phyloP scores from a whole-genome alignment of 495 filamentous ascomycete species.

The Amphirosellinia nigrospora region DNA sequence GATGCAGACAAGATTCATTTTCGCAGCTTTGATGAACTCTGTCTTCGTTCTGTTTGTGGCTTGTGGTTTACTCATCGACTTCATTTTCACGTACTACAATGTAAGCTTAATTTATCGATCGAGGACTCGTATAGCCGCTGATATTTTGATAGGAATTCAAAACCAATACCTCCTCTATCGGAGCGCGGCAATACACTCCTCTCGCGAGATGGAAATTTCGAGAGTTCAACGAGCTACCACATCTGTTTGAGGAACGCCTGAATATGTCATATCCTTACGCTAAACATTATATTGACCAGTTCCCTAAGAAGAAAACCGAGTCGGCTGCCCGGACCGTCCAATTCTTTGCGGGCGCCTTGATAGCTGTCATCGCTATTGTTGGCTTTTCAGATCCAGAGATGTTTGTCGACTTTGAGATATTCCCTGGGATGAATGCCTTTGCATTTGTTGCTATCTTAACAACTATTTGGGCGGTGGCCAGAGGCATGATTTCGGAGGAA shows the following conservation, averaged over 20 bases:
- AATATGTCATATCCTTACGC: conserved; percentile 97
- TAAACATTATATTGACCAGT: conserved; percentile 90
- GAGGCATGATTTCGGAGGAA: conserved; percentile 82
- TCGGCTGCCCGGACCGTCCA: conserved; percentile 82
- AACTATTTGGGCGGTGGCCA: conserved; percentile 78
- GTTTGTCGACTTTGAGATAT: conserved; percentile 90
- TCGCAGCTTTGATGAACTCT: conserved; percentile 85
- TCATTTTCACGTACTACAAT: conserved; percentile 91
- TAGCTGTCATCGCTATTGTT: conserved; percentile 79
- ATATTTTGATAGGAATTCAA: conserved; percentile 73
- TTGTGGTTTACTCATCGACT: conserved; percentile 80
- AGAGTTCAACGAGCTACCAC: conserved; percentile 95
- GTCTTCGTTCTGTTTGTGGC: conserved; percentile 84
- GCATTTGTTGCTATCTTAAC: conserved; percentile 51
- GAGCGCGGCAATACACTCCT: conserved; percentile 86
- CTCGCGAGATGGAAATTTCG: conserved; percentile 98
- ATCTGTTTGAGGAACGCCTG: conserved; percentile 84
- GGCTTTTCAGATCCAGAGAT: conserved; percentile 87
- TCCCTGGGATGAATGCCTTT: conserved; percentile 56
- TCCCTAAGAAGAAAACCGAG: conserved; percentile 91
- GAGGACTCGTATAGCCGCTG: conserved; percentile 11
- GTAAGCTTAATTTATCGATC: conserved; percentile 48
- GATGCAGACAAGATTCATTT: conserved; percentile 75
- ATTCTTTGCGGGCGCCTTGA: conserved; percentile 84
- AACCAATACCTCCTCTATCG: conserved; percentile 79